phyloP scores from a whole-genome alignment of 768 basidiomycete species.

The Suillus spraguei region DNA sequence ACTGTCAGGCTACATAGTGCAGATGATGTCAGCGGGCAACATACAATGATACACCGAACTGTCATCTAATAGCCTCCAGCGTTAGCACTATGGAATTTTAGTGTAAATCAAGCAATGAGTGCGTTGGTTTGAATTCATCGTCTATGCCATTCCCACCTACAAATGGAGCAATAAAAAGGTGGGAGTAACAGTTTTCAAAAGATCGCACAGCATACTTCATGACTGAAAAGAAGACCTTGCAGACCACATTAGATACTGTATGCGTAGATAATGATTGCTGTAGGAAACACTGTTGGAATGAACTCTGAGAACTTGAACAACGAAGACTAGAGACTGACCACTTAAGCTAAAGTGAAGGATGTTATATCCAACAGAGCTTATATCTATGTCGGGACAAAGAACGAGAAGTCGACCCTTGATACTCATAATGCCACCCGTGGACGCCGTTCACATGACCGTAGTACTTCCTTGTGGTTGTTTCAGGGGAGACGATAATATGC shows the following conservation, averaged over 20 bases:
- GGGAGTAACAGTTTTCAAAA: not conserved
- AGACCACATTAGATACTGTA: slow-evolving; percentile 1
- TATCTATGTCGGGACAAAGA: not conserved
- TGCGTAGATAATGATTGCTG: slow-evolving; percentile 1
- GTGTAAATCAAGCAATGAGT: not conserved
- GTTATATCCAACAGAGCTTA: not conserved
- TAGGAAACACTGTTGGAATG: not conserved
- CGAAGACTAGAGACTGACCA: not conserved
- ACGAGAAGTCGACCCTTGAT: not conserved
- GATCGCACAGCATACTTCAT: not conserved
- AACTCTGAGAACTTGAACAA: not conserved
- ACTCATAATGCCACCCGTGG: not conserved
- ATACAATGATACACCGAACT: not conserved
- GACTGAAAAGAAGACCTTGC: not conserved
- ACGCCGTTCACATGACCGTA: not conserved
- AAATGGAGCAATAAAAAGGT: not conserved
- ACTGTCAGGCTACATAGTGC: not conserved
- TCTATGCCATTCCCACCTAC: not conserved
- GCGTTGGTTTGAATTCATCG: not conserved
- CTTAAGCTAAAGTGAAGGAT: not conserved
- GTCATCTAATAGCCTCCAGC: not conserved
- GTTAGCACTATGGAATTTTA: not conserved
- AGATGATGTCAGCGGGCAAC: too few relatives aligned
- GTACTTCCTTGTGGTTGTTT: not conserved
- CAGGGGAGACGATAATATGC: slow-evolving; percentile 3